Evolutionary conservation across 305 asterid species (phyloP), one percentile per base, ranked within the genome.

Genomic region (Fraxinus angustifolia): DNA sequence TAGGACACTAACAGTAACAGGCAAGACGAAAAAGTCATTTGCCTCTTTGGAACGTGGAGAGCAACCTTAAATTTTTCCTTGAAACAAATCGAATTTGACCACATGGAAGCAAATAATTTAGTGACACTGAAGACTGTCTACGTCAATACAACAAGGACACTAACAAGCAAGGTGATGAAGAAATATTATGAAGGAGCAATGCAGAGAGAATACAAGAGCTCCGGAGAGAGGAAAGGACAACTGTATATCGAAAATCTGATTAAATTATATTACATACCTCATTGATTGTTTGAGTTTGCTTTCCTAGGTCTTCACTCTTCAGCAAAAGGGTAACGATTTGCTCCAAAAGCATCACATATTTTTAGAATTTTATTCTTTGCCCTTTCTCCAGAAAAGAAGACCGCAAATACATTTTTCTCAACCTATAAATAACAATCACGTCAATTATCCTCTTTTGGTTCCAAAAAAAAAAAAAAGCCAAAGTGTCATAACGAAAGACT

Each of bases 301-400:
- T 93, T 89, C 88, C 82, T 75, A 88, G 82, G 82, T 23, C 26
- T 23, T n/a, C 1, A 26, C 0, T 94, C 98, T 89, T 96, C 99
- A 17, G 83, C 77, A 83, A 91, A 90, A 68, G 97, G 81, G 81
- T 96, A 96, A 36, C 98, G 95, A 87, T 94, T 96, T 81, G 98
- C 99, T 83, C 99, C 98, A 91, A 96, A 94, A 82, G 99, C 98
- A 83, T 96, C 99, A 88, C 97, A 96, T 87, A 96, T 96, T 87
- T 96, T 96, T 83, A 92, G 94, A 84, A 94, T 90, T 88, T 93
- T 96, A 88, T 75, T 89, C 90, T 89, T 96, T 38, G 96, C 93
- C 85, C 96, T 91, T 88, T 96, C 99, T 84, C 99, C 98, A 88
- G 99, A 96, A 89, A 89, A 96, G 93, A 96, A 96, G 80, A 92